Evolutionary conservation across 140 eudicot genomes (phyloP).

Genomic region (Erigeron philadelphicus): DNA sequence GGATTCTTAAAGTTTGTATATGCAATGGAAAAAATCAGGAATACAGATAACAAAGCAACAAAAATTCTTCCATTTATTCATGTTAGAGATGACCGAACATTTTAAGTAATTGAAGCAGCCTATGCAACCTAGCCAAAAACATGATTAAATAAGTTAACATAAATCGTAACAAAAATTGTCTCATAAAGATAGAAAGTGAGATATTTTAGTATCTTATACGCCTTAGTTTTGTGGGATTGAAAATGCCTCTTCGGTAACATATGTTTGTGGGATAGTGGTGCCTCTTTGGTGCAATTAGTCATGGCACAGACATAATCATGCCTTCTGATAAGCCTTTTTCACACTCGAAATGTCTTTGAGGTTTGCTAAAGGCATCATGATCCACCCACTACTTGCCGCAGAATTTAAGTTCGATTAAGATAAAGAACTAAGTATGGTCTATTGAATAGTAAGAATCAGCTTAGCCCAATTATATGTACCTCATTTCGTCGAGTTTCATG

Average conservation of each 20-base stretch:
- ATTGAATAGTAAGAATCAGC: neutral
- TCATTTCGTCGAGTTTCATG: too few relatives aligned
- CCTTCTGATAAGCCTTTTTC: slow-evolving; percentile 68
- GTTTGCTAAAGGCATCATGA: slow-evolving; percentile 28
- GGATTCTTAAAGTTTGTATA: too few relatives aligned
- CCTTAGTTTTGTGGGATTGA: slow-evolving; percentile 33
- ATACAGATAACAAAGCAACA: too few relatives aligned
- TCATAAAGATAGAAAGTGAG: neutral
- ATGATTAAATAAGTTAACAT: slow-evolving; percentile 8
- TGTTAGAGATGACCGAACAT: slow-evolving; percentile 27
- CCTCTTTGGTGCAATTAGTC: slow-evolving; percentile 70
- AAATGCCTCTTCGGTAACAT: slow-evolving; percentile 52
- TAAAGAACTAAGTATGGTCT: neutral
- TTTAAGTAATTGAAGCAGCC: slow-evolving; percentile 59
- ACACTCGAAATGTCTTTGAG: slow-evolving; percentile 45
- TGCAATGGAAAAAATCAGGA: too few relatives aligned
- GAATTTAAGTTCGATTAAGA: slow-evolving; percentile 35
- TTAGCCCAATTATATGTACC: too few relatives aligned
- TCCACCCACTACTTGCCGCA: slow-evolving; percentile 68
- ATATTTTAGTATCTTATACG: neutral
- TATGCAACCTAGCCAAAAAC: slow-evolving; percentile 54
- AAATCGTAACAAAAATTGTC: neutral
- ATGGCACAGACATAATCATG: slow-evolving; percentile 48
- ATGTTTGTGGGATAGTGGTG: slow-evolving; percentile 42
- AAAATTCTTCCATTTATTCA: slow-evolving; percentile 26